Evolutionary conservation across 2,329 filamentous ascomycete species (phyloP), one percentile per base, ranked within the genome.

Genomic region (Aspergillus sp.): DNA sequence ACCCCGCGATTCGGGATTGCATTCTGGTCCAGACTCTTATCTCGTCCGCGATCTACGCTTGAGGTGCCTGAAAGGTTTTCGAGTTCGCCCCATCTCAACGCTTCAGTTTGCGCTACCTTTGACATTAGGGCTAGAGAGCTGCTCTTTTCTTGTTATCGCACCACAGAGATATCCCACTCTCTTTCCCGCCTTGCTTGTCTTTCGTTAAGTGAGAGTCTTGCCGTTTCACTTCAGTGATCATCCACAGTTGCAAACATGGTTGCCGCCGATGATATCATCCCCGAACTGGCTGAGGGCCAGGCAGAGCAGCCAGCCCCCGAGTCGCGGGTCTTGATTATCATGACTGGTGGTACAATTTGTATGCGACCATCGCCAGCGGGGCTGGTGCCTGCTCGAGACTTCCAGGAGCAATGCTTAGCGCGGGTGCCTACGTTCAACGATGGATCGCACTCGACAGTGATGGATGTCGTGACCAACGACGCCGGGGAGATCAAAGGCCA

Each of bases 351-450:
- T 54, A 77, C 75, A n/a, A 96, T 96, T 68, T 96, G 91, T 77
- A 96, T 97, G 93, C 86, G 89, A 70, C 88, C 87, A 54, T 91
- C 91, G 9, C 83, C 84, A 8, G 85, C 91, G 64, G 93, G 93
- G 1, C 85, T 96, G 54, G 82, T 95, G 37, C 93, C 93, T 5
- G 89, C 90, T 56, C 80, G 85, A 66, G 89, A 89, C 3, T 96
- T 97, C 71, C 80, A 96, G 45, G 85, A 95, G 67, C 86, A 86
- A 64, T 91, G 91, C 67, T 88, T 97, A 80, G 88, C 89, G 4
- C 89, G 89, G 8, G 83, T 90, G 33, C 90, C 90, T 2, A 89
- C 88, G 1, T 96, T 96, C 80, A 96, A 96, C 72, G 92, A 96
- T 73, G 81, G 83, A 56, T 87, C 86, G 1, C 79, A 81, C 33